Evolutionary conservation across 768 basidiomycete species (phyloP).

Genomic region (Agrocybe pediades): DNA sequence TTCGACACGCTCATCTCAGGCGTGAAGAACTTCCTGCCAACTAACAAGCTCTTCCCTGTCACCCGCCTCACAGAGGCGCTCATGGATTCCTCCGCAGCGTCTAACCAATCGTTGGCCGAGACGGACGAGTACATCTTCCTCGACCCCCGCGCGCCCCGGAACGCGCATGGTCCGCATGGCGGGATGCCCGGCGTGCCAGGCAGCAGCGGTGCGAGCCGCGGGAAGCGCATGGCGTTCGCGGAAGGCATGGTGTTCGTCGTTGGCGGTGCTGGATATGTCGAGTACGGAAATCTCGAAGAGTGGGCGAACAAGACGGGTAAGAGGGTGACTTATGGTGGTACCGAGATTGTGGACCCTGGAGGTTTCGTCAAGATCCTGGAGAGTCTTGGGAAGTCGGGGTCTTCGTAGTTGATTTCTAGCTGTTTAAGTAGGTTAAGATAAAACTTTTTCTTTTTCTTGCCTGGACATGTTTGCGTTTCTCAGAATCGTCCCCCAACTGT

Average conservation of each 20-base stretch:
- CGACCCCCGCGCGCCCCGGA: slow-evolving; percentile 83
- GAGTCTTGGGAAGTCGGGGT: slow-evolving; percentile 55
- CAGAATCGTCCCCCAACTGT: no score
- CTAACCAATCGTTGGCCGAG: slow-evolving; percentile 92
- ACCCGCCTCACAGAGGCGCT: slow-evolving; percentile 94
- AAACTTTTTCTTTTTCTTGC: neutral
- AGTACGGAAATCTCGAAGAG: slow-evolving; percentile 95
- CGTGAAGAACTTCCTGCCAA: slow-evolving; percentile 96
- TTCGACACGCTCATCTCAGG: slow-evolving; percentile 96
- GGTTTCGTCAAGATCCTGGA: slow-evolving; percentile 78
- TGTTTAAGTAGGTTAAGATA: neutral
- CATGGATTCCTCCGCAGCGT: slow-evolving; percentile 95
- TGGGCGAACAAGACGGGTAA: slow-evolving; percentile 87
- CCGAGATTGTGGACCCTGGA: slow-evolving; percentile 90
- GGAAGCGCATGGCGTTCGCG: slow-evolving; percentile 72
- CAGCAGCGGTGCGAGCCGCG: slow-evolving; percentile 40
- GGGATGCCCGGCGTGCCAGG: slow-evolving; percentile 56
- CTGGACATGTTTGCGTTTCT: neutral
- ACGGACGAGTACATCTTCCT: slow-evolving; percentile 96
- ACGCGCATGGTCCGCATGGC: slow-evolving; percentile 42
- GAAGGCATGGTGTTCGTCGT: slow-evolving; percentile 94
- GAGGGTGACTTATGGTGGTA: slow-evolving; percentile 91
- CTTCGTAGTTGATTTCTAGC: slow-evolving; percentile 6
- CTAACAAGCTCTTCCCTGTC: slow-evolving; percentile 89
- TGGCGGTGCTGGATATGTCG: slow-evolving; percentile 96